phyloP scores from a whole-genome alignment of 148 eudicot genomes.

The Camellia japonica region DNA sequence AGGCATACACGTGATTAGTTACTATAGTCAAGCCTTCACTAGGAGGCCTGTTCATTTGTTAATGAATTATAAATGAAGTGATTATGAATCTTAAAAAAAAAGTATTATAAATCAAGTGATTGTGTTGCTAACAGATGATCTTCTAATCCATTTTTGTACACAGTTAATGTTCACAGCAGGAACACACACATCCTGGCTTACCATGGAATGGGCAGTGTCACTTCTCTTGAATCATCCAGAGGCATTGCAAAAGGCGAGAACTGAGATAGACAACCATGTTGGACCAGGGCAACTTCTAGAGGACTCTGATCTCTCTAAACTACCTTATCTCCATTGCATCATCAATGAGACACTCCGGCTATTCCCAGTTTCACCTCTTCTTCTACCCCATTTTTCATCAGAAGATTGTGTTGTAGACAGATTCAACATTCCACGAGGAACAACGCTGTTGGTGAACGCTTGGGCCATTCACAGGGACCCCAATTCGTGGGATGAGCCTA shows the following conservation, averaged over 20 bases:
- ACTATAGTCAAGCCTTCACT: too few relatives aligned
- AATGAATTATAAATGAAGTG: too few relatives aligned
- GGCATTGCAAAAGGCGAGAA: constrained; percentile 14
- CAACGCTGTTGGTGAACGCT: constrained; percentile 32
- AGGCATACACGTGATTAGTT: too few relatives aligned
- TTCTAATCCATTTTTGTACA: too few relatives aligned
- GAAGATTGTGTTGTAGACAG: constrained; percentile 25
- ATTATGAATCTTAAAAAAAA: too few relatives aligned
- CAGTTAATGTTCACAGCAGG: constrained; percentile 26
- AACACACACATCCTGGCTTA: constrained; percentile 19
- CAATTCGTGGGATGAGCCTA: constrained; percentile 24
- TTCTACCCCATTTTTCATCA: constrained; percentile 34
- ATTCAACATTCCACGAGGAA: constrained; percentile 31
- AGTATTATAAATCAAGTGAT: too few relatives aligned
- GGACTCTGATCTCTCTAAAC: constrained; percentile 22
- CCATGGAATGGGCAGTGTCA: constrained; percentile 34
- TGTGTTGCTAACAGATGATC: too few relatives aligned
- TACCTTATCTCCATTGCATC: constrained; percentile 19
- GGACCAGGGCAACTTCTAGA: constrained; percentile 11
- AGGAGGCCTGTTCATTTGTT: too few relatives aligned
- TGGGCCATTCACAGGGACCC: constrained; percentile 47
- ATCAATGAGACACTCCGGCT: constrained; percentile 27
- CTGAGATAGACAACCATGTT: constrained; percentile 21
- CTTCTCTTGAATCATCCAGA: constrained; percentile 30
- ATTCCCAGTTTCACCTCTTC: constrained; percentile 15